A percentile compares a stretch with the other conserved stretches of the same genome.
phyloP scores from a whole-genome alignment of 352 stramenopile genomes.

The Phytophthora citricola region DNA sequence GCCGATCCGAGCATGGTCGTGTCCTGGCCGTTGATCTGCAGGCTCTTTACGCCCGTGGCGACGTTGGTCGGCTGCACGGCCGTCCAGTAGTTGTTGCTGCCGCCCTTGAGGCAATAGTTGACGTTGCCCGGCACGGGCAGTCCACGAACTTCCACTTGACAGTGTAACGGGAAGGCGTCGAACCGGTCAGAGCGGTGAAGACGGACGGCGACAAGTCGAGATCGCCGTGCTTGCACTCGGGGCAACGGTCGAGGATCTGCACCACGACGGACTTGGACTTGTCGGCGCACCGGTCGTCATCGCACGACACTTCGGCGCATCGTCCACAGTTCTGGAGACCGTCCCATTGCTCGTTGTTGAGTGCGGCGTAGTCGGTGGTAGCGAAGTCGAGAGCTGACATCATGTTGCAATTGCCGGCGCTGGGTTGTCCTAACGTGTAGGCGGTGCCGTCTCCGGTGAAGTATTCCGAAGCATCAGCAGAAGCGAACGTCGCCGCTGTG shows the following conservation, averaged over 20 bases:
- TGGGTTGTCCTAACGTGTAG: slow-evolving; percentile 50
- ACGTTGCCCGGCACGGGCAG: slow-evolving; percentile 54
- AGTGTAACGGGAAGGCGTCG: slow-evolving; percentile 39
- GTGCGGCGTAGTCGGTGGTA: slow-evolving; percentile 65
- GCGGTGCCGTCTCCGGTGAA: slow-evolving; percentile 54
- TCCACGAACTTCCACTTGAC: slow-evolving; percentile 65
- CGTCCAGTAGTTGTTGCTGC: slow-evolving; percentile 58
- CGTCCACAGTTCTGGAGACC: slow-evolving; percentile 63
- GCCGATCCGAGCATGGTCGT: slow-evolving; percentile 70
- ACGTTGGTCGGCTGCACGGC: slow-evolving; percentile 56
- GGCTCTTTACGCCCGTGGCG: slow-evolving; percentile 40
- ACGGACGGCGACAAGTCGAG: slow-evolving; percentile 58
- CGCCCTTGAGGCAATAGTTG: slow-evolving; percentile 62
- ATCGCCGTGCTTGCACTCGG: slow-evolving; percentile 74
- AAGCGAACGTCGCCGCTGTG: slow-evolving; percentile 7
- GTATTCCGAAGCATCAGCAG: slow-evolving; percentile 34
- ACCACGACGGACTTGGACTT: slow-evolving; percentile 51
- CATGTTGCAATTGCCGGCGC: slow-evolving; percentile 62
- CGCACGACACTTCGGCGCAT: slow-evolving; percentile 70
- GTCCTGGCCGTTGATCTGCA: slow-evolving; percentile 62
- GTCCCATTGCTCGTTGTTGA: slow-evolving; percentile 77
- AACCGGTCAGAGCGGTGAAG: slow-evolving; percentile 56
- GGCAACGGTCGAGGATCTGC: slow-evolving; percentile 76
- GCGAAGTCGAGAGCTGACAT: slow-evolving; percentile 40
- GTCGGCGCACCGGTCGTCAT: slow-evolving; percentile 56